Evolutionary conservation across 2,329 filamentous ascomycete genomes (phyloP), one percentile per base, ranked within the genome.

Genomic region (Nigrospora osmanthi): DNA sequence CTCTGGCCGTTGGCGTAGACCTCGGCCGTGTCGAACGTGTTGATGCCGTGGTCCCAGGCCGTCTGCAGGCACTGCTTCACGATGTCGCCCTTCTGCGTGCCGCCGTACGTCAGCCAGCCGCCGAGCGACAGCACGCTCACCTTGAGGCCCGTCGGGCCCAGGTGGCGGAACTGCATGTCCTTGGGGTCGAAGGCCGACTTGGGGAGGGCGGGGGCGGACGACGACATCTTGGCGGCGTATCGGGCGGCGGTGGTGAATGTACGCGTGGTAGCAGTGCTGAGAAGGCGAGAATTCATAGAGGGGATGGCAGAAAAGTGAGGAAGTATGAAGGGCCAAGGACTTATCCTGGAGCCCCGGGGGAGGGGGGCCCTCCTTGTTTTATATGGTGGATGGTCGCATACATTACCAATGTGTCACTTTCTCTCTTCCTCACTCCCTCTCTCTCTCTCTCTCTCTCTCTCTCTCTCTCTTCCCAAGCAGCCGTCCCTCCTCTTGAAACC

Each of bases 21-120:
- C 57, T 77, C 74, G 30, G 74, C 73, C 6, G 67, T 72, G 56
- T 77, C 74, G 50, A 77, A 78, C 52, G 72, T 75, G 63, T 77
- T 76, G 53, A 78, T 70, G 13, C 74, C 74, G 43, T 66, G 61
- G 46, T 72, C 67, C 60, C 71, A 76, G 7, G 73, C 73, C 2
- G 69, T 64, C 57, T 76, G 66, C 49, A 77, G 64, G 48, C 61
- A 61, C 45, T 63, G 55, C 54, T 65, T 66, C 40, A 66, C 63
- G 32, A 64, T 55, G 17, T 57, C 54, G 40, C 63, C 63, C 50
- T 65, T 64, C 47, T 65, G 59, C 1, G 60, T 62, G 15, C 54
- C 54, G 48, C 55, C 56, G 48, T 56, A 59, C 13, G 56, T 59
- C 43, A 59, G 42, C 56, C 59, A 62, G 32, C 59, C 57, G 30